These are phyloP conservation scores for Gnomoniopsis smithogilvyi DNA, from an alignment of 2,329 filamentous ascomycete species.

Conservation along the genomic window DNA sequence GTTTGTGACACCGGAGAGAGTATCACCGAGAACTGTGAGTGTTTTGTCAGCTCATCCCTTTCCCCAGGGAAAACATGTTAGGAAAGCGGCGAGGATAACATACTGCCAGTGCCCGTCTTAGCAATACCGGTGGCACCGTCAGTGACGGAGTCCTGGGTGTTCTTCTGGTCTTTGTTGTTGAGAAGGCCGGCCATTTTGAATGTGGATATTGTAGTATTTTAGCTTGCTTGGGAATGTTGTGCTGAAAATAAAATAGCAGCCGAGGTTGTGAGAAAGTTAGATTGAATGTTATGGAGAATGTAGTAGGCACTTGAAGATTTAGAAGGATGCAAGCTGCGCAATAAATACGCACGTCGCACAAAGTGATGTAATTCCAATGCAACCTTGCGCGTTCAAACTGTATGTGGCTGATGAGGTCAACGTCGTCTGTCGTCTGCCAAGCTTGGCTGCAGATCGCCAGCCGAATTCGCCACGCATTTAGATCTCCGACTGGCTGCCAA, in stretches of 20 bases:
- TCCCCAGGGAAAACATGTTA: no score
- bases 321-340: not conserved
- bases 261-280: not conserved
- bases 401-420: conserved; percentile 16
- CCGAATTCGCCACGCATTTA: not conserved
- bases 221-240: not conserved
- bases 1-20: conserved; percentile 13
- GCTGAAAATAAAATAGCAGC: not conserved
- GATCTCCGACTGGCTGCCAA: not conserved
- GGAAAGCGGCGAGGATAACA: not conserved
- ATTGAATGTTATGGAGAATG: not conserved
- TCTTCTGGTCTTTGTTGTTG: conserved; percentile 13
- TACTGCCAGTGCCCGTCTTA: conserved; percentile 17
- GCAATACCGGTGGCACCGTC: conserved; percentile 13
- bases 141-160: conserved; percentile 6
- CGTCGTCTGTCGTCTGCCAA: not conserved
- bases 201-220: not conserved
- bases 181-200: conserved; percentile 14
- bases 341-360: not conserved
- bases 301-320: not conserved
- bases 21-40: conserved; percentile 8
- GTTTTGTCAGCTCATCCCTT: not conserved
- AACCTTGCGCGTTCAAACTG: not conserved
- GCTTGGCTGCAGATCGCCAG: conserved; percentile 13
- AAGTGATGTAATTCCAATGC: conserved; percentile 1